Evolutionary conservation across 306 rosid genomes (phyloP).

Genomic region (Prosopis cineraria): DNA sequence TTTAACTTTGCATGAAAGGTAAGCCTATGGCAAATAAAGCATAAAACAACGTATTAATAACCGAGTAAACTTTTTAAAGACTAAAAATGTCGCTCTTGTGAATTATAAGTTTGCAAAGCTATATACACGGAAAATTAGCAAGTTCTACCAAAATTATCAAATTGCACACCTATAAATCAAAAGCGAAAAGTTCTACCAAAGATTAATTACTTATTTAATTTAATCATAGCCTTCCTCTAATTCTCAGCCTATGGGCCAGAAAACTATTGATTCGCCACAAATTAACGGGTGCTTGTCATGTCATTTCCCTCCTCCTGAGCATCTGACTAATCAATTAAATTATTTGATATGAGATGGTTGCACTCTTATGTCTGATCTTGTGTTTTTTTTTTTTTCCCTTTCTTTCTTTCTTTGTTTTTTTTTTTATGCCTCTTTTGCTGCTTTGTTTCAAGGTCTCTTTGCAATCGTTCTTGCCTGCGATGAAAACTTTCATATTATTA

Average conservation of each 20-base stretch:
- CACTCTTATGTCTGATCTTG: neutral
- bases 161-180: neutral
- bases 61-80: neutral
- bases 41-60: constrained; percentile 5
- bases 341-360: neutral
- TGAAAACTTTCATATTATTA: neutral
- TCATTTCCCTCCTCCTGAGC: neutral
- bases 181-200: neutral
- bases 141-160: no score
- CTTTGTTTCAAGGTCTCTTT: neutral
- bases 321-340: neutral
- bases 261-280: neutral
- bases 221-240: neutral
- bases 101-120: no score
- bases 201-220: neutral
- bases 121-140: neutral
- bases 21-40: neutral
- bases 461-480: neutral
- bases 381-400: neutral
- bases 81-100: neutral
- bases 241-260: neutral
- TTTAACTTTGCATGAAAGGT: neutral
- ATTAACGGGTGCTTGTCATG: neutral
- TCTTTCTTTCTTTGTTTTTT: neutral
- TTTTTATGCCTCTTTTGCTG: no score